Evolutionary conservation across 2,329 filamentous ascomycete genomes (phyloP), one percentile per base, ranked within the genome.

Genomic region (Plenodomus biglobosus): DNA sequence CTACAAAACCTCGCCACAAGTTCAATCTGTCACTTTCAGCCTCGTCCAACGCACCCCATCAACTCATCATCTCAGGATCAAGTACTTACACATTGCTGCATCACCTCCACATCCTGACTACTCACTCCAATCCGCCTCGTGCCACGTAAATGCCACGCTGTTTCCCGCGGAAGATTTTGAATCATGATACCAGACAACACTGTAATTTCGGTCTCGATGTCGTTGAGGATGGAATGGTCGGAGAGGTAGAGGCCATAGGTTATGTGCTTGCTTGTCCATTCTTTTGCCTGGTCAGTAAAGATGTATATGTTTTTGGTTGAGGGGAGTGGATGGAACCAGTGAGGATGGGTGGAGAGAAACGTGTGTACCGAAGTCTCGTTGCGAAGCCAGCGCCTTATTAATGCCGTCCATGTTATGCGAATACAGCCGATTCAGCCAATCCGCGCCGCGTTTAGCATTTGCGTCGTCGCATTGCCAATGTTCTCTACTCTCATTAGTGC

Each of bases 201-300:
- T 1, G 81, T 75, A 8, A 84, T 65, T 56, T 84, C 77, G 1
- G 81, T 83, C 40, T 82, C 81, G 3, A 80, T 49, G 8, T 78
- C 77, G 16, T 77, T 76, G 3, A 84, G 64, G 8, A 84, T 78
- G 53, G 73, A 76, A 20, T 81, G 77, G 61, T 84, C 80, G 8
- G 77, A 78, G 0, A 85, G 74, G 54, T 79, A 84, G 10, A 84
- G 68, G 0, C 82, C 81, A 50, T 84, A 84, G 0, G 79, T 83
- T 48, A 85, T 82, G 44, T 82, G 70, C 16, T 74, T 70, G 16
- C 75, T 78, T 6, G 83, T 66, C 78, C 79, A 84, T 2, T 73
- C 74, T 68, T 8, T n/a, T n/a, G n/a, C n/a, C n/a, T n/a, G n/a
- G n/a, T n/a, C n/a, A n/a, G n/a, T 6, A n/a, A 17, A 7, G 21